A percentile compares a stretch with the other conserved stretches of the same genome.
phyloP scores from a whole-genome alignment of 371 early-diverging fungal genomes.

The Capniomyces stellatus region DNA sequence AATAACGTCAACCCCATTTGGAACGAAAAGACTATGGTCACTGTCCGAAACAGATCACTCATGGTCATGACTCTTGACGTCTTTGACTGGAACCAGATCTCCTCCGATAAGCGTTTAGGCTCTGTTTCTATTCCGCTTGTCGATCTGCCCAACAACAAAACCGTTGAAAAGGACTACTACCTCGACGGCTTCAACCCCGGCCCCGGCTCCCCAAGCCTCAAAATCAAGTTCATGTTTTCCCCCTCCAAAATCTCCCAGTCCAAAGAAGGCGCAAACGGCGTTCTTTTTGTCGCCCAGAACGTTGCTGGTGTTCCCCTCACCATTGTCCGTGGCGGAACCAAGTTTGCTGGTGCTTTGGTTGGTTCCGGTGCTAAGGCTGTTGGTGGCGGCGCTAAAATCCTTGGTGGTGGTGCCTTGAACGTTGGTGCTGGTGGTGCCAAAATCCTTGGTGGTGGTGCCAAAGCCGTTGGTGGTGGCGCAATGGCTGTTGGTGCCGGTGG shows the following conservation, averaged over 20 bases:
- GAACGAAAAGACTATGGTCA: slow-evolving; percentile 54
- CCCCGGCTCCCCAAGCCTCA: slow-evolving; percentile 22
- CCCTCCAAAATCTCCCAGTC: slow-evolving; percentile 23
- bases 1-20: slow-evolving; percentile 72
- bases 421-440: slow-evolving; percentile 6
- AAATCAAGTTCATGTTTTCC: slow-evolving; percentile 19
- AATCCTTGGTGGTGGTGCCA: slow-evolving; percentile 9
- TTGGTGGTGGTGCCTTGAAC: slow-evolving; percentile 4
- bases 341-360: slow-evolving; percentile 28
- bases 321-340: slow-evolving; percentile 32
- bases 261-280: slow-evolving; percentile 20
- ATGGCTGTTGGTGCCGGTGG: slow-evolving; percentile 5
- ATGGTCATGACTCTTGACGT: slow-evolving; percentile 47
- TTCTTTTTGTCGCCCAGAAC: slow-evolving; percentile 25
- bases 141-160: slow-evolving; percentile 23
- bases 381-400: slow-evolving; percentile 13
- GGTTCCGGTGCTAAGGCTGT: slow-evolving; percentile 17
- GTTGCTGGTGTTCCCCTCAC: slow-evolving; percentile 31
- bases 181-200: slow-evolving; percentile 17
- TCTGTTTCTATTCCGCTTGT: slow-evolving; percentile 28
- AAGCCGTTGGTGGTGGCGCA: slow-evolving; percentile 11
- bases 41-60: slow-evolving; percentile 31
- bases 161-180: slow-evolving; percentile 24
- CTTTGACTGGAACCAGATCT: slow-evolving; percentile 66
- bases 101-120: slow-evolving; percentile 31